Conservation (phyloP, 495 filamentous ascomycete species). For the Echria macrotheca region DNA sequence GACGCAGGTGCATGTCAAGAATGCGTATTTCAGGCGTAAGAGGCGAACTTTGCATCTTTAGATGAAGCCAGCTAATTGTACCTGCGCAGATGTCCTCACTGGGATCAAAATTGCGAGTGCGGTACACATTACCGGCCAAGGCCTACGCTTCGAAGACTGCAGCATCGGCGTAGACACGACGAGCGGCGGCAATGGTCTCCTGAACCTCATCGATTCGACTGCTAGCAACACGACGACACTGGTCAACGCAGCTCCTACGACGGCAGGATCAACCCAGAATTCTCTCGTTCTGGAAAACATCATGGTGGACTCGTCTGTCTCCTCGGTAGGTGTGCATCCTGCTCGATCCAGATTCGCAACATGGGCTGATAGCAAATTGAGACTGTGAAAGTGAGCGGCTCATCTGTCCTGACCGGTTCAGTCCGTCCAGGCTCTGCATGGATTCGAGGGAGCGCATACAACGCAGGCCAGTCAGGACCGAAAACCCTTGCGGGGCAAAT, state of each 20-base stretch:
- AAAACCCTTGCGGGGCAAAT: conserved; percentile 6
- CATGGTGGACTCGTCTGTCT: conserved; percentile 18
- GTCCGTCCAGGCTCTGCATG: conserved; percentile 13
- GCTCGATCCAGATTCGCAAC: not conserved
- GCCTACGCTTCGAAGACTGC: conserved; percentile 43
- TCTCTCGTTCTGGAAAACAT: conserved; percentile 50
- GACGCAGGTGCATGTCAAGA: conserved; percentile 50
- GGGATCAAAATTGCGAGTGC: conserved; percentile 33
- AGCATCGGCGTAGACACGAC: conserved; percentile 50
- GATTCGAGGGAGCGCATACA: conserved; percentile 27
- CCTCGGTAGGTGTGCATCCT: conserved; percentile 9
- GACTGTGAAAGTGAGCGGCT: conserved; percentile 16
- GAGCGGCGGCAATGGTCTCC: conserved; percentile 40
- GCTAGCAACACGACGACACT: conserved; percentile 35
- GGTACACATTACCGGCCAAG: conserved; percentile 41
- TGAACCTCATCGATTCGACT: conserved; percentile 40
- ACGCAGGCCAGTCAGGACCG: not conserved
- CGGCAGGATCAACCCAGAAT: conserved; percentile 33
- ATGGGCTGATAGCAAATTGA: not conserved
- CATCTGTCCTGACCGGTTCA: conserved; percentile 19
- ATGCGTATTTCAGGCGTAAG: conserved; percentile 35
- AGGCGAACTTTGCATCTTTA: not conserved
- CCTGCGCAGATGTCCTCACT: conserved; percentile 21
- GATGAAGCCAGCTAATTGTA: not conserved
- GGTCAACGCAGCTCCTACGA: conserved; percentile 23